Conservation (phyloP, 768 basidiomycete species). For the Leccinum uliginosum region DNA sequence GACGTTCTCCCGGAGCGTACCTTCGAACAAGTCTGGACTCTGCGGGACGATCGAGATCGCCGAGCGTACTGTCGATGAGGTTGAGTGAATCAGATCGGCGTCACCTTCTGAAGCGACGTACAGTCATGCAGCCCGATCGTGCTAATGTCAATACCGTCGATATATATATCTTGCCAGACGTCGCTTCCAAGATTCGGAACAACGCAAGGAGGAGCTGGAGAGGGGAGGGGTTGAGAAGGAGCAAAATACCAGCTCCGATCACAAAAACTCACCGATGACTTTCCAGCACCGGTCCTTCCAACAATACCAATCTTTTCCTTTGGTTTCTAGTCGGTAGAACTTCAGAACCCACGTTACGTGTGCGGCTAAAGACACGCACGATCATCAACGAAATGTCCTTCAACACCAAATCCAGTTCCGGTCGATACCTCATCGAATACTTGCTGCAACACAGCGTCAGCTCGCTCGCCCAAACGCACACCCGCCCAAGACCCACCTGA, state of each 20-base stretch:
- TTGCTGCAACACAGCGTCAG: conserved; percentile 34
- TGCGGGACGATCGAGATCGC: conserved; percentile 86
- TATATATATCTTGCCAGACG: conserved; percentile 58
- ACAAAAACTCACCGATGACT: conserved; percentile 55
- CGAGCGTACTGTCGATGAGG: conserved; percentile 51
- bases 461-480: neutral
- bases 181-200: conserved; percentile 74
- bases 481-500: conserved; percentile 44
- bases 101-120: conserved; percentile 2
- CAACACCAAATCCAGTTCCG: conserved; percentile 77
- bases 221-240: neutral
- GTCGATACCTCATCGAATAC: conserved; percentile 76
- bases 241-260: neutral
- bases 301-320: conserved; percentile 89
- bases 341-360: conserved; percentile 2
- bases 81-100: neutral
- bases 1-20: conserved; percentile 79
- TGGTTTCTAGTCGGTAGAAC: conserved; percentile 47
- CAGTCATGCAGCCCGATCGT: conserved; percentile 67
- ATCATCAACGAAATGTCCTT: conserved; percentile 68
- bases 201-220: conserved; percentile 60
- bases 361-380: conserved; percentile 33
- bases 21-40: conserved; percentile 65
- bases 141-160: conserved; percentile 76
- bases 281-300: conserved; percentile 78